Base-by-base conservation (phyloP, 371 early-diverging fungal species). In the Dipsacomyces acuminosporus region DNA sequence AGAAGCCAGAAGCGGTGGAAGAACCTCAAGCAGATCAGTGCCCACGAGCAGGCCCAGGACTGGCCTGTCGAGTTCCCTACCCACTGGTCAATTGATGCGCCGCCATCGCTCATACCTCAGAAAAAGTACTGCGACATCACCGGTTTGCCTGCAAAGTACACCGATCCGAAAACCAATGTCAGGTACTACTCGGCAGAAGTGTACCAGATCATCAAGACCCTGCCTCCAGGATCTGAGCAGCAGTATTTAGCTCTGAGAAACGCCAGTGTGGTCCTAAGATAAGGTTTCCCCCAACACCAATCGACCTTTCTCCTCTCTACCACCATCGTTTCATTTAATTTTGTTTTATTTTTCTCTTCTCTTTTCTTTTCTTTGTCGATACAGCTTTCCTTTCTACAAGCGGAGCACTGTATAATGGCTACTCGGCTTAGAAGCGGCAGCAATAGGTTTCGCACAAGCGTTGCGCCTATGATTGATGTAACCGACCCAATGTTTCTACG, bases 61-160 rank as follows among this genome's bases (percentile, higher is more conserved):
- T 73, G 76, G 57, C 80, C 85, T 9, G 56, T 85, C 1, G 80
- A 81, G 56, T 74, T 83, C 8, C 87, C 89, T 9, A 85, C 89
- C 0, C 88, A 89, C 74, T 89, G 86, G 81, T 83, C 78, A 36
- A 87, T 90, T 36, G 88, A 88, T 59, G 87, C 89, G 15, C 78
- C 89, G 54, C 94, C 94, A 11, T 90, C 91, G 14, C 61, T 90
- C 49, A 51, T 77, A 30, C 94, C 94, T 17, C 83, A 81, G 55
- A 88, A 88, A 69, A 91, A 92, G 62, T 93, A 93, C 71, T 93
- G 94, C 64, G 94, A 92, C 59, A 82, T 93, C 48, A 93, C 92
- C 1, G 92, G 92, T 15, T 64, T 92, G 41, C 82, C 81, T 57
- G 90, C 91, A 17, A 77, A 72, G 20, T 93, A 93, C 62, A 88